Base-by-base conservation (phyloP, 2,329 filamentous ascomycete genomes). In the Venturia pyrina region DNA sequence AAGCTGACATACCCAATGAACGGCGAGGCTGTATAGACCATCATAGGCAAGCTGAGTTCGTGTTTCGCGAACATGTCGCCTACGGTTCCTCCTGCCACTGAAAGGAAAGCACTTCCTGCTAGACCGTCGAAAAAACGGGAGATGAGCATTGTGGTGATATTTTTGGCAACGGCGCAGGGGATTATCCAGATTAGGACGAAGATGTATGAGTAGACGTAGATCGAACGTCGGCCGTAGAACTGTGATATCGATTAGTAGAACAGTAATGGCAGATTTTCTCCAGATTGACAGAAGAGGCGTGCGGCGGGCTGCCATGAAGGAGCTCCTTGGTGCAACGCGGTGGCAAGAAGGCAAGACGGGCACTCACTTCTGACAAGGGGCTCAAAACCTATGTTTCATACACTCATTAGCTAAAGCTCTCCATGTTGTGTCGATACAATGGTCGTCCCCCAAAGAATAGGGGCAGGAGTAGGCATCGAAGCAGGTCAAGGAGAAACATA, bases 81-180 rank as follows among this genome's bases (percentile, higher is more conserved):
- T 19, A 96, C 90, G 0, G 90, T 96, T 15, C 91, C 91, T 50
- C 91, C 92, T 0, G 91, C 89, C 1, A 96, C 91, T 66, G 79
- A 82, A 57, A 86, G 71, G 68, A 86, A 85, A 1, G 83, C 83
- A 68, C 79, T 82, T 28, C 89, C 89, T 0, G 88, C 81, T 43
- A 93, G 78, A 3, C 90, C 90, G 71, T 88, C 84, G 62, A 97
- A 82, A 74, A 96, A 96, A 6, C 93, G 86, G 19, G 83, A 82
- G 17, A 96, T 78, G 63, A 96, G 78, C 80, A 96, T 86, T 5
- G 91, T 95, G 69, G 86, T 78, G n/a, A 93, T 89, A 72, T 96
- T 96, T 65, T 81, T 41, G n/a, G 90, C 89, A 24, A 93, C 86
- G 0, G 91, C 91, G 69, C 88, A 90, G 0, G 91, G 91, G 63